phyloP scores from a whole-genome alignment of 2,329 filamentous ascomycete genomes.

The Knoxdaviesia proteae region DNA sequence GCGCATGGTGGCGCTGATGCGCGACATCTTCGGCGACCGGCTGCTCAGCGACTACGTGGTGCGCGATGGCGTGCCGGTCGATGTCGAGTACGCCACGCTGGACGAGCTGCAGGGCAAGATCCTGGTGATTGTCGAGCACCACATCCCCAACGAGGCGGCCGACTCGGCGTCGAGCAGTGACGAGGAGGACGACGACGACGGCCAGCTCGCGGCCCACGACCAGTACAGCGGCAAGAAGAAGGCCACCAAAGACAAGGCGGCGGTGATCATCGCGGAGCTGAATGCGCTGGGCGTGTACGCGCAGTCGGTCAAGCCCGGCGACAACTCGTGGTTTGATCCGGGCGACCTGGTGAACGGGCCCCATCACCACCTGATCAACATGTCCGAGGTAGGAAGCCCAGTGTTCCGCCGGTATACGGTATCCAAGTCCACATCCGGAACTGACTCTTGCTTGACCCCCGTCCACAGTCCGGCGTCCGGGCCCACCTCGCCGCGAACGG shows the following conservation, averaged over 20 bases:
- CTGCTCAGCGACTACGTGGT: conserved; percentile 36
- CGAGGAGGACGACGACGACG: conserved; percentile 21
- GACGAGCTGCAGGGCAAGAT: conserved; percentile 40
- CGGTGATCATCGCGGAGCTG: conserved; percentile 40
- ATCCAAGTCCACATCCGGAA: no score
- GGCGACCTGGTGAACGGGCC: conserved; percentile 30
- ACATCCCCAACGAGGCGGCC: conserved; percentile 29
- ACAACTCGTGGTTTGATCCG: conserved; percentile 43
- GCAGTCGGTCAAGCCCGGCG: conserved; percentile 44
- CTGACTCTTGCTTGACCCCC: no score
- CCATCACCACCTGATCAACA: conserved; percentile 47
- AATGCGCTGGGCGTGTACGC: conserved; percentile 47
- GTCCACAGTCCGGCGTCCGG: conserved; percentile 22
- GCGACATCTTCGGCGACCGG: conserved; percentile 37
- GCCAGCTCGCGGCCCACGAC: conserved; percentile 23
- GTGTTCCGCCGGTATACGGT: no score
- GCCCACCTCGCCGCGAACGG: conserved; percentile 21
- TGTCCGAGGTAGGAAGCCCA: conserved; percentile 26
- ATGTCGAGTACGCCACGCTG: conserved; percentile 35
- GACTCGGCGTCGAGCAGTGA: conserved; percentile 13
- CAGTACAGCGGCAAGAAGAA: conserved; percentile 29
- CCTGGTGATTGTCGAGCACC: conserved; percentile 47
- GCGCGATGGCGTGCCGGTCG: conserved; percentile 31
- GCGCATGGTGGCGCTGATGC: conserved; percentile 44
- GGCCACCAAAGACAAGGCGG: conserved; percentile 23